Conservation (phyloP, 2,329 filamentous ascomycete species). For the Colletotrichum orbiculare region DNA sequence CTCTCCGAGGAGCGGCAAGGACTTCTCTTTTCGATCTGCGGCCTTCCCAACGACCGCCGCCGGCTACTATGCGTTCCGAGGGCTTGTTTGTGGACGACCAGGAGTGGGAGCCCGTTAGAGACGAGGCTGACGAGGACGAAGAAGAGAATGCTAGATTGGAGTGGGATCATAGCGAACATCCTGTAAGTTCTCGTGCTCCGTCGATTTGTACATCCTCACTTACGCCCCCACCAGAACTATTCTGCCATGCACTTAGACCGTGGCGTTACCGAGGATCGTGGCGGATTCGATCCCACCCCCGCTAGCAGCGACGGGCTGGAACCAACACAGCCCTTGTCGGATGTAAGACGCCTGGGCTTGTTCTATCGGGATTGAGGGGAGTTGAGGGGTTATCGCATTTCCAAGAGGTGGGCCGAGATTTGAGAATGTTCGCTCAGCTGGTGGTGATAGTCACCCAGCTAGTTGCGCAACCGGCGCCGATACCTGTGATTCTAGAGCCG, state of each 20-base stretch:
- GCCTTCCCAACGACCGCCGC: conserved; percentile 65
- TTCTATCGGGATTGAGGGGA: conserved; percentile 44
- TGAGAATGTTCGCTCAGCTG: conserved; percentile 40
- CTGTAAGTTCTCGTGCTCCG: conserved; percentile 57
- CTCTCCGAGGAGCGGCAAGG: conserved; percentile 31
- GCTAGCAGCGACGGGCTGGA: conserved; percentile 57
- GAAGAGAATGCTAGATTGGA: conserved; percentile 75
- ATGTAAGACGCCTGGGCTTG: conserved; percentile 64
- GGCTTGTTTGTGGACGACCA: conserved; percentile 80
- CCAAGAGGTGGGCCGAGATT: background rate
- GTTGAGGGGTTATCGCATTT: conserved; percentile 44
- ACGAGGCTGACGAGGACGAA: conserved; percentile 68
- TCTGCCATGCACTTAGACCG: conserved; percentile 57
- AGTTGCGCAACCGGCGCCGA: conserved; percentile 91
- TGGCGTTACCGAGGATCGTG: conserved; percentile 44
- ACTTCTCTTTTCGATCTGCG: conserved; percentile 54
- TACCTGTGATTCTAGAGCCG: conserved; percentile 62
- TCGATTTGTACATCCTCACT: conserved; percentile 37
- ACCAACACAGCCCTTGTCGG: conserved; percentile 79
- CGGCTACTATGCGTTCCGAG: conserved; percentile 70
- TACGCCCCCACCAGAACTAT: conserved; percentile 53
- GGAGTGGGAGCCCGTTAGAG: conserved; percentile 76
- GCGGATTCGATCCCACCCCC: conserved; percentile 41
- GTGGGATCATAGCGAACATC: conserved; percentile 77
- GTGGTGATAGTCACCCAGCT: conserved; percentile 75